A percentile compares a stretch with the other conserved stretches of the same genome.
phyloP scores from a whole-genome alignment of 2,329 filamentous ascomycete genomes.

The Cladobotryum protrusum region DNA sequence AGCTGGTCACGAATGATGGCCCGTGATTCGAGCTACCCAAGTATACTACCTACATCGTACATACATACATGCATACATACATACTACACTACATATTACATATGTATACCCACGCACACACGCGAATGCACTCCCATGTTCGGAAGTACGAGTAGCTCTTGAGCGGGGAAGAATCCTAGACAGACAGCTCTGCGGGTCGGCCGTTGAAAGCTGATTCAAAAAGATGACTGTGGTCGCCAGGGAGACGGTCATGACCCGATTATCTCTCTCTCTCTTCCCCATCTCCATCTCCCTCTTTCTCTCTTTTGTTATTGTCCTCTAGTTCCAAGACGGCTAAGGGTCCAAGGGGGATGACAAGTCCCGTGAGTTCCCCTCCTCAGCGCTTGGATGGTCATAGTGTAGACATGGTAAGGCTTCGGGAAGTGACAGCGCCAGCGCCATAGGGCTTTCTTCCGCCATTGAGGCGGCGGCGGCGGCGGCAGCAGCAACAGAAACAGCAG shows the following conservation, averaged over 20 bases:
- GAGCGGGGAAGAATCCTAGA: background rate
- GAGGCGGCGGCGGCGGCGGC: background rate
- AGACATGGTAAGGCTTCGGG: background rate
- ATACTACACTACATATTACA: background rate
- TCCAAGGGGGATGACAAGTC: too few species aligned
- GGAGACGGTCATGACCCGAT: background rate
- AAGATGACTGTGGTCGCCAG: background rate
- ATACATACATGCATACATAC: conserved; percentile 3
- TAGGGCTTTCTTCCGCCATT: background rate
- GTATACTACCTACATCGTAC: conserved; percentile 2
- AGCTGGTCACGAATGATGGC: conserved; percentile 3
- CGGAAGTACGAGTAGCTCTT: background rate
- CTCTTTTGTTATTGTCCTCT: background rate
- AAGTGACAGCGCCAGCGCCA: background rate
- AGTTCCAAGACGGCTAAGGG: too few species aligned
- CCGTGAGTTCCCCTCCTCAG: background rate
- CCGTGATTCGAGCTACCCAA: conserved; percentile 7
- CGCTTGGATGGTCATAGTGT: background rate
- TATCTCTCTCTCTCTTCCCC: background rate
- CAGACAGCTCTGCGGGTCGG: conserved; percentile 2
- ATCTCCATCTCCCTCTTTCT: background rate
- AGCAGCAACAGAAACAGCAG: too few species aligned
- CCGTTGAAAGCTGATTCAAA: background rate
- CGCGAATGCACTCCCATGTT: background rate
- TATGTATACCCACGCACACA: background rate